Conservation (phyloP, 2,329 filamentous ascomycete genomes). For the Cadophora luteo-olivacea region DNA sequence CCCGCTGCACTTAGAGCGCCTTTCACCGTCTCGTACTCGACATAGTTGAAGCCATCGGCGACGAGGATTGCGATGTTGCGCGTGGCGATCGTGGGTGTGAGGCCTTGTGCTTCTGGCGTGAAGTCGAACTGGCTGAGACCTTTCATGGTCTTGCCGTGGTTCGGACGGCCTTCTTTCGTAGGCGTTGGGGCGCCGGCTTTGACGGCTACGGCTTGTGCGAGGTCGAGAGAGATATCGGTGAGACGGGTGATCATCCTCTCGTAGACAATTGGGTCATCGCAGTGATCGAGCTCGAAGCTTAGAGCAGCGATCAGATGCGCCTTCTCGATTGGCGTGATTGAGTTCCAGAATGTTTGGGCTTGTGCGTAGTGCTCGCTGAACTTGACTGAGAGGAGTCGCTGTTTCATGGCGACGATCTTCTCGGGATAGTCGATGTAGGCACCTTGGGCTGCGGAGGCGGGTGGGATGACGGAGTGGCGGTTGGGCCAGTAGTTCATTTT, state of each 20-base stretch:
- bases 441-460: slow-evolving; percentile 66
- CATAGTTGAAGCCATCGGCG: slow-evolving; percentile 76
- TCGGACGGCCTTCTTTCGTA: slow-evolving; percentile 56
- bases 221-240: slow-evolving; percentile 72
- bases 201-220: slow-evolving; percentile 73
- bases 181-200: slow-evolving; percentile 71
- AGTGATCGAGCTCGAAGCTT: slow-evolving; percentile 79
- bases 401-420: slow-evolving; percentile 73
- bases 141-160: slow-evolving; percentile 72
- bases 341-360: slow-evolving; percentile 85
- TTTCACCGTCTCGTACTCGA: slow-evolving; percentile 70
- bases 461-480: slow-evolving; percentile 67
- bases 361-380: slow-evolving; percentile 81
- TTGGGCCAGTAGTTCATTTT: slow-evolving; percentile 84
- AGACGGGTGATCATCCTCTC: slow-evolving; percentile 72
- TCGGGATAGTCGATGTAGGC: slow-evolving; percentile 73
- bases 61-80: slow-evolving; percentile 79
- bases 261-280: slow-evolving; percentile 80
- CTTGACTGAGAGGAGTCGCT: slow-evolving; percentile 71
- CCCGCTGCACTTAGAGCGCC: slow-evolving; percentile 65
- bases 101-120: slow-evolving; percentile 53
- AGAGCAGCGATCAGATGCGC: slow-evolving; percentile 65
- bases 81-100: slow-evolving; percentile 69
- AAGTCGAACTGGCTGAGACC: slow-evolving; percentile 74
- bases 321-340: slow-evolving; percentile 70